phyloP scores from a whole-genome alignment of 495 filamentous ascomycete species.

The Cenococcum geophilum region DNA sequence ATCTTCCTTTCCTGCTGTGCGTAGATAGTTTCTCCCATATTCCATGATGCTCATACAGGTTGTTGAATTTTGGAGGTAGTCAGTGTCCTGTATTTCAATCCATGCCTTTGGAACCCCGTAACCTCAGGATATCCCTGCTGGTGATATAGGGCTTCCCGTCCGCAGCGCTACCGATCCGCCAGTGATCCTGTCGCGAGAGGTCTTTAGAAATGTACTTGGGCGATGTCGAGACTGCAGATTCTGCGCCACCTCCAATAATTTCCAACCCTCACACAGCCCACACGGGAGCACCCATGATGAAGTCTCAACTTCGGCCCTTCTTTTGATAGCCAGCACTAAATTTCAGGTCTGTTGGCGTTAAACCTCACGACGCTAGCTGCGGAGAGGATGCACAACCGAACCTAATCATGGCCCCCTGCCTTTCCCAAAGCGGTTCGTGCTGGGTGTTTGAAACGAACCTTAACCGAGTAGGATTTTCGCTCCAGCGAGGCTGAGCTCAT shows the following conservation, averaged over 20 bases:
- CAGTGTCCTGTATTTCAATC: neutral
- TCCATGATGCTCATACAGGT: constrained; percentile 6
- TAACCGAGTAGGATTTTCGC: neutral
- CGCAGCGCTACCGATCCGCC: constrained; percentile 2
- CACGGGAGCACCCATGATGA: neutral
- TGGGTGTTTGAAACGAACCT: neutral
- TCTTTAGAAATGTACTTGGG: neutral
- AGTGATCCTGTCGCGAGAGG: neutral
- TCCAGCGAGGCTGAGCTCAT: neutral
- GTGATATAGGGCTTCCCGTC: neutral
- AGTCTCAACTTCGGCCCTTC: neutral
- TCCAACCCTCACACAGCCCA: neutral
- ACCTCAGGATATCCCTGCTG: constrained; percentile 2
- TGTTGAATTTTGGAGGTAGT: neutral
- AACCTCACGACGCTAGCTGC: neutral
- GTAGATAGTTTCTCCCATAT: constrained; percentile 15
- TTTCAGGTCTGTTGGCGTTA: neutral
- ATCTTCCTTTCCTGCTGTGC: constrained; percentile 7
- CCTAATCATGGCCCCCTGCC: neutral
- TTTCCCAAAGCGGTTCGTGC: neutral
- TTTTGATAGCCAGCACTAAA: neutral
- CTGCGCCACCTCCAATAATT: neutral
- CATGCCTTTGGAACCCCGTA: neutral
- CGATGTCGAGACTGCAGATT: neutral
- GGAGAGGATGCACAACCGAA: neutral